Evolutionary conservation across 2,329 filamentous ascomycete species (phyloP).

Genomic region (Beauveria medogensis): DNA sequence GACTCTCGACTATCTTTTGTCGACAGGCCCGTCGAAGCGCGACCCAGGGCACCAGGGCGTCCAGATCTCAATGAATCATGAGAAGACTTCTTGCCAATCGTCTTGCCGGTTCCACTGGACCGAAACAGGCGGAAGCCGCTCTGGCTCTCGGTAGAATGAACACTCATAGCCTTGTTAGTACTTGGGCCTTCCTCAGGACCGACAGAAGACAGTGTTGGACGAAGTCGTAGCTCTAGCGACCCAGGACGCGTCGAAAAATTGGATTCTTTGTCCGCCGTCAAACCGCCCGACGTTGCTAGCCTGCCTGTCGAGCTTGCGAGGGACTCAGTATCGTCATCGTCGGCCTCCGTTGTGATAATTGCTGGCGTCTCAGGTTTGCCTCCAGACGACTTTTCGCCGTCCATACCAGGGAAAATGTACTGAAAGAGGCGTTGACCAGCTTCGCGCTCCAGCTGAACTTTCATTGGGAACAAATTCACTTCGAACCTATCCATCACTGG

Average conservation of each 20-base stretch:
- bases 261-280: conserved; percentile 34
- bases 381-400: conserved; percentile 40
- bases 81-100: conserved; percentile 44
- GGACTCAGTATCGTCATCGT: conserved; percentile 38
- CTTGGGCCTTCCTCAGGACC: conserved; percentile 30
- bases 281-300: conserved; percentile 22
- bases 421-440: conserved; percentile 90
- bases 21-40: conserved; percentile 34
- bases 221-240: conserved; percentile 72
- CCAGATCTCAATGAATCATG: conserved; percentile 45
- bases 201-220: conserved; percentile 64
- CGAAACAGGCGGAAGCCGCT: conserved; percentile 44
- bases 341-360: conserved; percentile 37
- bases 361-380: conserved; percentile 55
- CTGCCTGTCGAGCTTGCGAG: conserved; percentile 30
- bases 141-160: conserved; percentile 41
- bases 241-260: conserved; percentile 57
- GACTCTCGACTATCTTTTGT: conserved; percentile 31
- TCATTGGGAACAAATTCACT: conserved; percentile 85
- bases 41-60: conserved; percentile 35
- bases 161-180: conserved; percentile 39
- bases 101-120: conserved; percentile 33
- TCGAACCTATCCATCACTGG: conserved; percentile 97
- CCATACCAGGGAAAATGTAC: conserved; percentile 89
- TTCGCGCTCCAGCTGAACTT: conserved; percentile 86